Base-by-base conservation (phyloP, 768 basidiomycete genomes). In the Termitomyces sp. region DNA sequence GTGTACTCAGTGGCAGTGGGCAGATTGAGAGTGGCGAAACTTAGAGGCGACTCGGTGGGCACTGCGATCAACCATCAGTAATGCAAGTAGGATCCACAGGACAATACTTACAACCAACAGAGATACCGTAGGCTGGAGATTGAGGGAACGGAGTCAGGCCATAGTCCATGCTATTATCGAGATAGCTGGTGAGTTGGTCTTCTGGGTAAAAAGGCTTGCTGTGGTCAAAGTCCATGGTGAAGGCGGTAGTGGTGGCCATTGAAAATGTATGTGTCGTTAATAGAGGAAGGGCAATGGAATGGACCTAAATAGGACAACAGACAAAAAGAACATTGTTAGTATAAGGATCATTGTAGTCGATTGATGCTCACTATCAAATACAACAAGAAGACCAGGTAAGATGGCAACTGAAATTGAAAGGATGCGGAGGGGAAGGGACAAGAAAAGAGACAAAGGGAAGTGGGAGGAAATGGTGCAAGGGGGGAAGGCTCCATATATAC, bases 141-240 rank as follows among this genome's bases (percentile, higher is more conserved):
- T 84, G 79, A 63, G 84, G 80, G 36, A 86, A 86, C 71, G 87
- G 87, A 72, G 86, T 84, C 63, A 90, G 81, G 69, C 57, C 52
- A 53, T 88, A 90, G 59, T 81, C 80, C 64, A 80, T 73, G 58
- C 73, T 72, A 59, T 69, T 76, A 68, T 82, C 79, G 72, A 80
- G 74, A 71, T 82, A 81, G 60, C 72, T 70, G 63, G 76, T 79
- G 28, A 76, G 66, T 50, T 70, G 68, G 57, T 71, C 67, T 62
- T 81, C 79, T 64, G 76, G 69, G 63, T 74, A 71, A 65, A 78
- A 66, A 60, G 76, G 74, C 72, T 78, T 77, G 68, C 73, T 66
- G 70, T 72, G 68, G 65, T 81, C 79, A 63, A 79, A 81, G 67
- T 80, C 80, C 73, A 80, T 77, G 57, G 68, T 61, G 68, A 71